Evolutionary conservation across 176 grass and related monocot species (phyloP).

Genomic region (Zoysia japonica): DNA sequence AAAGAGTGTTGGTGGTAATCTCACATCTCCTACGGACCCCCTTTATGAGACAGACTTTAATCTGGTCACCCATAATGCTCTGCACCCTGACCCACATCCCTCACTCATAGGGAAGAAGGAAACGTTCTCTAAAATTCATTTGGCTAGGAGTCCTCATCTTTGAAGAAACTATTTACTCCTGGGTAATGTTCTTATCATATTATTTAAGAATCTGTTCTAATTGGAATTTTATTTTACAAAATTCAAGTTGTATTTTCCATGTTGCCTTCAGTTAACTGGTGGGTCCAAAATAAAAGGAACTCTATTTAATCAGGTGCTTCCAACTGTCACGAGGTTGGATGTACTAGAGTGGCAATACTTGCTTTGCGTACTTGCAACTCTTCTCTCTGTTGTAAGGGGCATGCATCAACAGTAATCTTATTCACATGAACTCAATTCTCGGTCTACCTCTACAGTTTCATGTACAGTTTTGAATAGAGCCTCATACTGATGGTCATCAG

Average conservation of each 20-base stretch:
- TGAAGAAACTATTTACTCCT: slow-evolving; percentile 27
- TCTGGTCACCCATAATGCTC: slow-evolving; percentile 56
- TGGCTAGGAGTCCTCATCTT: slow-evolving; percentile 36
- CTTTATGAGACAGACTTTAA: slow-evolving; percentile 67
- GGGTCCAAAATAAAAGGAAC: neutral
- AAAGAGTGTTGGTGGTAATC: slow-evolving; percentile 43
- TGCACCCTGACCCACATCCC: slow-evolving; percentile 48
- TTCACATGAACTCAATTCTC: slow-evolving; percentile 18
- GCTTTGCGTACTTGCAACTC: slow-evolving; percentile 21
- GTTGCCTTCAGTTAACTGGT: neutral
- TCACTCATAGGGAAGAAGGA: slow-evolving; percentile 41
- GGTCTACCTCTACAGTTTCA: neutral
- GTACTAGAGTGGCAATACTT: slow-evolving; percentile 6
- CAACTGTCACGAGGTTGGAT: slow-evolving; percentile 26
- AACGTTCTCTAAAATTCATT: slow-evolving; percentile 62
- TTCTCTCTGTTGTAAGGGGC: slow-evolving; percentile 23
- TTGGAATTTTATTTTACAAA: neutral
- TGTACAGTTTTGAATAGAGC: slow-evolving; percentile 24
- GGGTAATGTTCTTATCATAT: slow-evolving; percentile 1
- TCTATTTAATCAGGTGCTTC: slow-evolving; percentile 23
- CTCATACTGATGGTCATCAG: neutral
- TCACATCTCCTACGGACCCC: slow-evolving; percentile 41
- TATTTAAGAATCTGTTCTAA: neutral
- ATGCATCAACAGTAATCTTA: slow-evolving; percentile 29
- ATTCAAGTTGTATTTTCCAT: no score